These are phyloP conservation scores for Chlorella sorokiniana DNA, from an alignment of 139 green algal genomes.

Conservation along the genomic window DNA sequence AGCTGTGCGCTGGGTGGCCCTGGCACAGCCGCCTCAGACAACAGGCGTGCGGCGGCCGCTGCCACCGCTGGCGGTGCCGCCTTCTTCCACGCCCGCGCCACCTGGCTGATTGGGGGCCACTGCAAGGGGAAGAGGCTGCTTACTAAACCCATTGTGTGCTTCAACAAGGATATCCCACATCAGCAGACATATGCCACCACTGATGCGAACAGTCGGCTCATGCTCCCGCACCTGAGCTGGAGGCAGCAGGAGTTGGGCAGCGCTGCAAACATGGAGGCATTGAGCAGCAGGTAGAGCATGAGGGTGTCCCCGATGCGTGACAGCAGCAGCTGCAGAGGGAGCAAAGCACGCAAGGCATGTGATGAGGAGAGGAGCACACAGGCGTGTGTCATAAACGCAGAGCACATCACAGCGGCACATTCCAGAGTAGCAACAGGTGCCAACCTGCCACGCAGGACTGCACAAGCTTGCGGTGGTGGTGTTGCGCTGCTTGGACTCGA, in stretches of 20 bases:
- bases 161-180: too few relatives aligned
- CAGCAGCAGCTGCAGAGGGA: conserved; percentile 60
- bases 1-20: not conserved
- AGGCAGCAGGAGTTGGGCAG: conserved; percentile 65
- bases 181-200: too few relatives aligned
- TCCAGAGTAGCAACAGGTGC: not conserved
- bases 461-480: conserved; percentile 32
- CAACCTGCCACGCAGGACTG: conserved; percentile 29
- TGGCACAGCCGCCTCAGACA: not conserved
- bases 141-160: not conserved
- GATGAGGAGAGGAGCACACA: not conserved
- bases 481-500: conserved; percentile 53
- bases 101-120: conserved; percentile 51
- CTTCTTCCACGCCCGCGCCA: conserved; percentile 17
- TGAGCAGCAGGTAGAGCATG: conserved; percentile 74
- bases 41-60: not conserved
- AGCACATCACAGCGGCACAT: not conserved
- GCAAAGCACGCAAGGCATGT: not conserved
- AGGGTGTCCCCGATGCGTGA: conserved; percentile 66
- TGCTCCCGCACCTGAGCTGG: conserved; percentile 56
- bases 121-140: conserved; percentile 50
- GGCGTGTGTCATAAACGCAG: not conserved
- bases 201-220: too few relatives aligned
- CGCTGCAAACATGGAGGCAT: conserved; percentile 61
- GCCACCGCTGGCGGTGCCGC: not conserved